Conservation (phyloP, 2,329 filamentous ascomycete species). For the Ramularia collo-cygni region DNA sequence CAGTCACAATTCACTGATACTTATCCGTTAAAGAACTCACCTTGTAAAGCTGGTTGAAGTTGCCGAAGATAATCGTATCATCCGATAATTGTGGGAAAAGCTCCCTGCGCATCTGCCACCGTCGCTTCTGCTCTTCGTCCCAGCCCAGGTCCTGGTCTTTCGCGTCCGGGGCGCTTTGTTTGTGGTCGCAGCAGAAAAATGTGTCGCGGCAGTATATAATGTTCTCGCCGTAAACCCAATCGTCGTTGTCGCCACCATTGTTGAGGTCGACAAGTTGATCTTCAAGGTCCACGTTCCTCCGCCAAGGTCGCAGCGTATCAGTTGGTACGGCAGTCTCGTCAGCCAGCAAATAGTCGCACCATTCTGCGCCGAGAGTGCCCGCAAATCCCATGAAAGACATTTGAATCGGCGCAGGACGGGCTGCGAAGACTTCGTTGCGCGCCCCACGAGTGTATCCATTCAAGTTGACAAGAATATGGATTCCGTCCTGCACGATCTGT, state of each 20-base stretch:
- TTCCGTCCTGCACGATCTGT: constrained; percentile 78
- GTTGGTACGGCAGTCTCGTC: constrained; percentile 80
- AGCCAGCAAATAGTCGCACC: constrained; percentile 95
- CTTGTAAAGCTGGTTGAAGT: constrained; percentile 99
- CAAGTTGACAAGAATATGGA: constrained; percentile 94
- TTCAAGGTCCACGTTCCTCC: constrained; percentile 65
- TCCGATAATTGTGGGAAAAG: constrained; percentile 78
- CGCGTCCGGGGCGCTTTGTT: constrained; percentile 74
- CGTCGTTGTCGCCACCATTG: constrained; percentile 54
- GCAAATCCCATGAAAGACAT: constrained; percentile 99
- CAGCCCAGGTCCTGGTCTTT: constrained; percentile 63
- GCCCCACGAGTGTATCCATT: constrained; percentile 96
- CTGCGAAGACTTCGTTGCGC: constrained; percentile 95
- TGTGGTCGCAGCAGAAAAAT: constrained; percentile 97
- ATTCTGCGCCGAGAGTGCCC: constrained; percentile 89
- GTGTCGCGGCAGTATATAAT: constrained; percentile 91
- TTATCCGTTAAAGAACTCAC: constrained; percentile 42
- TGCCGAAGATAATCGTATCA: constrained; percentile 83
- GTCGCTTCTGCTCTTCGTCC: constrained; percentile 71
- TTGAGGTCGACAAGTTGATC: constrained; percentile 60
- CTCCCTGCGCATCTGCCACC: constrained; percentile 91
- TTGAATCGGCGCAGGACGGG: constrained; percentile 86
- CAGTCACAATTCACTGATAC: too few species aligned
- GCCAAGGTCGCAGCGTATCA: constrained; percentile 71
- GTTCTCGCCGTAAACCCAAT: constrained; percentile 96